Percentiles rank a stretch among this genome's conserved stretches.
These are phyloP conservation scores for Rhynchospora pubera DNA, from an alignment of 176 grass and related monocot species.

Conservation along the genomic window DNA sequence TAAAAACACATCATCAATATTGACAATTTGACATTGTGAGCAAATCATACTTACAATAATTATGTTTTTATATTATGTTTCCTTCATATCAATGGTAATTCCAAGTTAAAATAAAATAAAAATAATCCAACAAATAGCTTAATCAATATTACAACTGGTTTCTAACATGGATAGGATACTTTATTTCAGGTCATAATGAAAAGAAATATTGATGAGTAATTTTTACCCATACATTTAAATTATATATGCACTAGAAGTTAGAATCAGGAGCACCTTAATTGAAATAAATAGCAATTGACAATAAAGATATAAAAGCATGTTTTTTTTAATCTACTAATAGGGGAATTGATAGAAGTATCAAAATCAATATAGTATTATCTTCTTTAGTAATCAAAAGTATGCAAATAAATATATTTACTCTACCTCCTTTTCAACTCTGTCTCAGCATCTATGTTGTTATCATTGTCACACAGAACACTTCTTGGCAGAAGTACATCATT, in stretches of 20 bases:
- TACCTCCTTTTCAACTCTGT: constrained; percentile 30
- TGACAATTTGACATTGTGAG: neutral
- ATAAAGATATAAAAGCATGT: neutral
- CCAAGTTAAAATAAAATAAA: neutral
- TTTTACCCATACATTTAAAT: neutral
- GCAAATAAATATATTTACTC: neutral
- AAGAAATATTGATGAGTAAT: neutral
- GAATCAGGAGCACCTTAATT: neutral
- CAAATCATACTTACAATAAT: neutral
- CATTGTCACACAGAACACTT: neutral
- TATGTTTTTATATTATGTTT: neutral
- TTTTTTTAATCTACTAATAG: neutral
- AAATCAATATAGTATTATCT: neutral
- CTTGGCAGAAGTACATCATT: constrained; percentile 7
- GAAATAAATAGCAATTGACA: neutral
- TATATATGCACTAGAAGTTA: neutral
- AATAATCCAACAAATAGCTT: neutral
- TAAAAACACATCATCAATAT: neutral
- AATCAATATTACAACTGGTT: neutral
- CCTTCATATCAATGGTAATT: neutral
- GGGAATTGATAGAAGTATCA: neutral
- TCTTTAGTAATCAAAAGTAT: neutral
- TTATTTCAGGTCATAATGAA: neutral
- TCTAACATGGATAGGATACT: neutral
- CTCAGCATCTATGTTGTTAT: constrained; percentile 3